phyloP scores from a whole-genome alignment of 805 yeast species.

The Lachancea waltii region DNA sequence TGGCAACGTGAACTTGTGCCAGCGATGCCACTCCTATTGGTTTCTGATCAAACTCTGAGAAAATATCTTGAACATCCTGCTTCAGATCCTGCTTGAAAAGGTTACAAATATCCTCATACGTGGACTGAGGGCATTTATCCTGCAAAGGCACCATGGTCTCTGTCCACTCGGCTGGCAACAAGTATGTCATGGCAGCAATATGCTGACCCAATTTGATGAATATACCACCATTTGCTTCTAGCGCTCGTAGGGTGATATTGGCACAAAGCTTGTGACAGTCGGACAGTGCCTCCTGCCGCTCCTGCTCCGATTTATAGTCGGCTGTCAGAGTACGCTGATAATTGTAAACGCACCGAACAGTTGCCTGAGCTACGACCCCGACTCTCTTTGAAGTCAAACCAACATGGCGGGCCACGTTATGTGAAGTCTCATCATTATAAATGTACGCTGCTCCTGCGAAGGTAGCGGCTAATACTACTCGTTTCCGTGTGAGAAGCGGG shows the following conservation, averaged over 20 bases:
- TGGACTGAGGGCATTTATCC: conserved; percentile 80
- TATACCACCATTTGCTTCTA: conserved; percentile 84
- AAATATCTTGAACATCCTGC: conserved; percentile 49
- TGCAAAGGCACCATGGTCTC: conserved; percentile 88
- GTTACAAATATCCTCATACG: conserved; percentile 56
- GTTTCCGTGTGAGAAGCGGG: conserved; percentile 7
- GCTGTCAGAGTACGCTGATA: conserved; percentile 53
- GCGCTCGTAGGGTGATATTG: conserved; percentile 63
- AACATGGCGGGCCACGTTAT: conserved; percentile 21
- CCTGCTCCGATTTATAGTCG: conserved; percentile 40
- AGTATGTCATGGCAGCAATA: conserved; percentile 82
- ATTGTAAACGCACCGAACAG: conserved; percentile 61
- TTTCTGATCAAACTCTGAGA: conserved; percentile 53
- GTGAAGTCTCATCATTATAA: conserved; percentile 24
- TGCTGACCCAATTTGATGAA: conserved; percentile 96
- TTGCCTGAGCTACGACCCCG: conserved; percentile 61
- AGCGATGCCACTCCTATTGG: conserved; percentile 96
- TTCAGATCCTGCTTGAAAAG: conserved; percentile 71
- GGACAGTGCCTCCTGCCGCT: conserved; percentile 46
- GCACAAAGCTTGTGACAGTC: conserved; percentile 76
- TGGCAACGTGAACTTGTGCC: conserved; percentile 91
- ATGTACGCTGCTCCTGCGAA: conserved; percentile 20
- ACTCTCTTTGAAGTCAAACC: conserved; percentile 42
- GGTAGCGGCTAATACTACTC: conserved; percentile 6
- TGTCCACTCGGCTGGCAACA: conserved; percentile 93